Evolutionary conservation across 2,329 filamentous ascomycete genomes (phyloP).

Genomic region (Colletotrichum australisinense): DNA sequence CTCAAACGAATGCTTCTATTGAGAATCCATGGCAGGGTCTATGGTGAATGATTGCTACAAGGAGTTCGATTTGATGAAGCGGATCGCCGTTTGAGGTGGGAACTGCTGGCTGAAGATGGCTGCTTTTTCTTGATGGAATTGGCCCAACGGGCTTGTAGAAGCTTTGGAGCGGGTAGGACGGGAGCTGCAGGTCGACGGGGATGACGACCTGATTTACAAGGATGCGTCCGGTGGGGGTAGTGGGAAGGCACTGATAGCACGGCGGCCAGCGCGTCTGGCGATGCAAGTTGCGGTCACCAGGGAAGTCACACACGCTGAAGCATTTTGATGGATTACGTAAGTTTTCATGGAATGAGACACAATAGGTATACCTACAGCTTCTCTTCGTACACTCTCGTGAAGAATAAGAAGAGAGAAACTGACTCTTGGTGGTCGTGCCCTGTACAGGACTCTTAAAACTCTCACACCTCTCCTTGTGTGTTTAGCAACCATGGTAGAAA

Average conservation of each 20-base stretch:
- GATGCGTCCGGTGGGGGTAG: conserved; percentile 24
- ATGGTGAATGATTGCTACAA: neutral
- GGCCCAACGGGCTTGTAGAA: conserved; percentile 16
- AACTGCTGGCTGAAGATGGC: neutral
- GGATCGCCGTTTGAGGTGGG: neutral
- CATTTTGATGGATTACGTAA: neutral
- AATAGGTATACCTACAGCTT: neutral
- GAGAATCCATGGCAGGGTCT: conserved; percentile 28
- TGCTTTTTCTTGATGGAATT: neutral
- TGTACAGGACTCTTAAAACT: too few relatives aligned
- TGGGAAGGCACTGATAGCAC: conserved; percentile 1
- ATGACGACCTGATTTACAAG: conserved; percentile 35
- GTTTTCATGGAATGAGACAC: neutral
- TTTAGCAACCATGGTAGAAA: neutral
- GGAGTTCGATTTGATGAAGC: neutral
- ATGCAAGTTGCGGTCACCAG: conserved; percentile 5
- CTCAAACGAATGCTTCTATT: conserved; percentile 17
- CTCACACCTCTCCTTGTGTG: neutral
- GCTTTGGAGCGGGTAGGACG: conserved; percentile 29
- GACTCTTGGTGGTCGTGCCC: too few relatives aligned
- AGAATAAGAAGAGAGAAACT: neutral
- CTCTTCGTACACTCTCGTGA: too few relatives aligned
- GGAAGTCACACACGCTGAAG: neutral
- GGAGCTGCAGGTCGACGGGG: conserved; percentile 32
- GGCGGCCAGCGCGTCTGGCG: conserved; percentile 21